Conservation (phyloP, 2,329 filamentous ascomycete species). For the Lachnellula suecica region DNA sequence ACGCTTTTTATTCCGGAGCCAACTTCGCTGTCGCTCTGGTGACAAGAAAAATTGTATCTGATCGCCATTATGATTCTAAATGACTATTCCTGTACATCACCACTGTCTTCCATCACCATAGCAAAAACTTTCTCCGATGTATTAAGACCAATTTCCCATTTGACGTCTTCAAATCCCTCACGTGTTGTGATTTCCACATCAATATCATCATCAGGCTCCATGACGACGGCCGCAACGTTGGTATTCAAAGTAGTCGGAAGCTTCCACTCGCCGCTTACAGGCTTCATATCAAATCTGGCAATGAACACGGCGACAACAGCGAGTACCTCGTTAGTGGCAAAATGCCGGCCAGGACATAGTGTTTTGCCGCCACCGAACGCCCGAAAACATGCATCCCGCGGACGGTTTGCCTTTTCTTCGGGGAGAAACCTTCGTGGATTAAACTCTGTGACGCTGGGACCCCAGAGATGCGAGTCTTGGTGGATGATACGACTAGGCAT, state of each 20-base stretch:
- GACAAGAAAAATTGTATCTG: no score
- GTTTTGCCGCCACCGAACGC: constrained; percentile 36
- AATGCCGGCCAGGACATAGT: constrained; percentile 39
- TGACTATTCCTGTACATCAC: no score
- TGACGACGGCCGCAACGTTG: background rate
- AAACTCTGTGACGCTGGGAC: constrained; percentile 30
- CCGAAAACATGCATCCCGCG: constrained; percentile 27
- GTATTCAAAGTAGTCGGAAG: background rate
- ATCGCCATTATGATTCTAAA: no score
- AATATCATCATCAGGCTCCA: constrained; percentile 6
- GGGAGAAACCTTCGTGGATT: constrained; percentile 34
- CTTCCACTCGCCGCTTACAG: background rate
- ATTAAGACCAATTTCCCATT: constrained; percentile 1
- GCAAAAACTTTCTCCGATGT: constrained; percentile 1
- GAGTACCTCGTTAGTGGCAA: constrained; percentile 36
- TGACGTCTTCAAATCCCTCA: background rate
- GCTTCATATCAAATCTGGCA: constrained; percentile 31
- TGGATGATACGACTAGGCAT: constrained; percentile 35
- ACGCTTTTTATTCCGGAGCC: no score
- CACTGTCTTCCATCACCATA: no score
- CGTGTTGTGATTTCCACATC: background rate
- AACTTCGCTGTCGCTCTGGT: no score
- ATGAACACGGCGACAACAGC: constrained; percentile 34
- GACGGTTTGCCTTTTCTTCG: background rate
- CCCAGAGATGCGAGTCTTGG: constrained; percentile 34